A percentile compares a stretch with the other conserved stretches of the same genome.
phyloP scores from a whole-genome alignment of 768 basidiomycete genomes.

The Panus rudis region DNA sequence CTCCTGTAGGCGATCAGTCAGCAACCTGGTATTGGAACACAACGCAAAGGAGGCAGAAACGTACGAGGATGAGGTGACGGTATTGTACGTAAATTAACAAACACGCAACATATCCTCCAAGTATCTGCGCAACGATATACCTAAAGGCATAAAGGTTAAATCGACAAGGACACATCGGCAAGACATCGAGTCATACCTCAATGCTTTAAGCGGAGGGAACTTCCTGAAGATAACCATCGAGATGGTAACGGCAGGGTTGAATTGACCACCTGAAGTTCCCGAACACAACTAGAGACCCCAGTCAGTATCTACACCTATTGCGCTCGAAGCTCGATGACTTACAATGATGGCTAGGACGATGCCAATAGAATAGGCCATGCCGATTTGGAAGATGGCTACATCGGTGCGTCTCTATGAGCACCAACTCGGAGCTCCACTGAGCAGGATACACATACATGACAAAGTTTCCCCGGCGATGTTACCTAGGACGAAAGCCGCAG shows the following conservation, averaged over 20 bases:
- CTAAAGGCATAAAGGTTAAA: background rate
- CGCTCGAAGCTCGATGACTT: background rate
- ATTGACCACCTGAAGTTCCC: slow-evolving; percentile 32
- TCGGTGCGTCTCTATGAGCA: background rate
- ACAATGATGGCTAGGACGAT: slow-evolving; percentile 30
- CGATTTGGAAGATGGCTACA: slow-evolving; percentile 27
- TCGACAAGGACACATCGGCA: background rate
- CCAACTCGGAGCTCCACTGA: slow-evolving; percentile 1
- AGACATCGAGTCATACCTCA: slow-evolving; percentile 30
- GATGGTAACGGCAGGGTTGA: slow-evolving; percentile 53
- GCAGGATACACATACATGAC: slow-evolving; percentile 20
- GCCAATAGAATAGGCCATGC: slow-evolving; percentile 30
- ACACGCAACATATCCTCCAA: slow-evolving; percentile 58
- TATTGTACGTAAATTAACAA: slow-evolving; percentile 58
- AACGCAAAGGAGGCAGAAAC: background rate
- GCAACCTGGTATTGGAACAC: background rate
- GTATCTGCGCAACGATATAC: slow-evolving; percentile 46
- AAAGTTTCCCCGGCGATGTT: slow-evolving; percentile 14
- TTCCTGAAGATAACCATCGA: slow-evolving; percentile 43
- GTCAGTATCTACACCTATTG: background rate
- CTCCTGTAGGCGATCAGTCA: slow-evolving; percentile 21
- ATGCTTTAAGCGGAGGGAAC: slow-evolving; percentile 46
- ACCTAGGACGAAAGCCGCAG: slow-evolving; percentile 24
- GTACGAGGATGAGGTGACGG: slow-evolving; percentile 39
- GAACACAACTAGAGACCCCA: slow-evolving; percentile 16